Base-by-base conservation (phyloP, 2,329 filamentous ascomycete genomes). In the Trichoderma polysporum region DNA sequence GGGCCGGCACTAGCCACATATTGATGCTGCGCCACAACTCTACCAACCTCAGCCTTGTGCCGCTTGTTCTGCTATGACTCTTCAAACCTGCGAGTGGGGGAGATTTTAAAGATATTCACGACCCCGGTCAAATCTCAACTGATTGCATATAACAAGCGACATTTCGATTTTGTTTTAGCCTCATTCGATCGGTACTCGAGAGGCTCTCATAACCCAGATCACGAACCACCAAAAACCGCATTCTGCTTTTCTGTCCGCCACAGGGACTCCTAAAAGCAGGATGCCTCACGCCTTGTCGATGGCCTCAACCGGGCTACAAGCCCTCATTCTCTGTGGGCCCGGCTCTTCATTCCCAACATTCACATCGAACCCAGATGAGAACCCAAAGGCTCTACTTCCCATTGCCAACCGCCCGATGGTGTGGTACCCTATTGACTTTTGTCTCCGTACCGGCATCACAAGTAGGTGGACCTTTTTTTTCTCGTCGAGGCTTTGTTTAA, bases 361-460 rank as follows among this genome's bases (percentile, higher is more conserved):
- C 76, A 94, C 91, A 2, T 89, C 91, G 2, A 92, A 90, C 69
- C 90, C 91, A 5, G 88, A 91, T 79, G 90, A 94, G 75, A 89
- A 91, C 69, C 91, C 92, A 10, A 95, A 95, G 79, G 91, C 92
- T 10, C 85, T 95, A 25, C 80, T 95, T 8, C 92, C 92, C 6
- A 91, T 95, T 68, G 92, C 92, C 39, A 95, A 95, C 77, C 81
- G 92, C 71, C 92, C 92, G 1, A 95, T 95, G 92, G 90, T 95
- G 53, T 94, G 92, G 91, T 95, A 95, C 76, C 90, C 92, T 6
- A 86, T 95, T 47, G 91, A 94, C 73, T 94, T 92, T 80, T 94
- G 91, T 79, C 91, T 93, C 75, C 88, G 91, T 41, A 91, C 90
- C 77, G 91, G 92, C 71, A 87, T 94, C 71, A 91, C 89, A 74